These are phyloP conservation scores for Venustampulla echinocandica DNA, from an alignment of 495 filamentous ascomycete species.

Conservation along the genomic window DNA sequence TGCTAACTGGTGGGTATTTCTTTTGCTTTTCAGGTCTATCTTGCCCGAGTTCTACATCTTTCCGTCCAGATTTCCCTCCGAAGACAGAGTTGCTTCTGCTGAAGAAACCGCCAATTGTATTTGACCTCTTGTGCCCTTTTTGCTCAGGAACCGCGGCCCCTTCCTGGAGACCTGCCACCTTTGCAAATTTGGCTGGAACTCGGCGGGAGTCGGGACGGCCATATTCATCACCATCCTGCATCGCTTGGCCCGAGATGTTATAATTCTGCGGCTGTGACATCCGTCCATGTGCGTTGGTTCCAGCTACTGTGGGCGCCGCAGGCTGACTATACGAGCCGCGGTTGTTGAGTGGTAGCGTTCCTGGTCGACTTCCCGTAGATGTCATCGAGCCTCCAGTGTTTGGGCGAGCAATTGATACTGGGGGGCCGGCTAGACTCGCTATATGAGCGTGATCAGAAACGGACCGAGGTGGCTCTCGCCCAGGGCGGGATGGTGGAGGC, in stretches of 20 bases:
- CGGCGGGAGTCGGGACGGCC: conserved; percentile 40
- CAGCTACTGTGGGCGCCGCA: conserved; percentile 75
- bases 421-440: conserved; percentile 28
- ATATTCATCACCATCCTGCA: conserved; percentile 41
- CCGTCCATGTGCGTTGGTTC: conserved; percentile 83
- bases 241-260: conserved; percentile 62
- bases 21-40: conserved; percentile 29
- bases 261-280: conserved; percentile 80
- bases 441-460: conserved; percentile 40
- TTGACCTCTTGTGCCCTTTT: conserved; percentile 85
- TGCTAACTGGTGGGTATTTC: conserved; percentile 72
- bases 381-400: conserved; percentile 75
- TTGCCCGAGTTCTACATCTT: conserved; percentile 25
- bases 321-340: conserved; percentile 86
- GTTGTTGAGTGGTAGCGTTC: conserved; percentile 56
- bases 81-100: conserved; percentile 73
- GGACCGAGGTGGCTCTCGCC: conserved; percentile 40
- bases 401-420: conserved; percentile 51
- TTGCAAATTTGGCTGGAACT: conserved; percentile 40
- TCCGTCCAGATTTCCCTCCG: conserved; percentile 40
- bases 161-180: conserved; percentile 40
- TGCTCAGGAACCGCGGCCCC: conserved; percentile 27
- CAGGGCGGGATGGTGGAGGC: conserved; percentile 43
- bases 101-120: conserved; percentile 78
- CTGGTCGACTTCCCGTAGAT: conserved; percentile 47